Percentiles rank a stretch among this genome's conserved stretches.
These are phyloP conservation scores for Tremellales sp. DNA, from an alignment of 1,284 basidiomycete genomes.

Conservation along the genomic window DNA sequence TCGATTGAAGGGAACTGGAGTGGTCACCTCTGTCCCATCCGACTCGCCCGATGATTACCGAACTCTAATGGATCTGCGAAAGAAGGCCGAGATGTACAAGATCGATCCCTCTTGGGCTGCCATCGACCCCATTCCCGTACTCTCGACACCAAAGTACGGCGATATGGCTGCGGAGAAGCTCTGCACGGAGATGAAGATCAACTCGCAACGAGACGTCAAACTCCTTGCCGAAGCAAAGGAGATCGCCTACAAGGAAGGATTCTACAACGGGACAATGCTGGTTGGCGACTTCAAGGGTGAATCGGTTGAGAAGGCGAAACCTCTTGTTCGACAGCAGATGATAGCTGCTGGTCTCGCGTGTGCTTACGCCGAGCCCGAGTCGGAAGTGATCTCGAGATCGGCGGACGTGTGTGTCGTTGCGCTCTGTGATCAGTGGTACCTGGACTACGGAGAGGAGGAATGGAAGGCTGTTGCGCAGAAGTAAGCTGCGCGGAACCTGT, in stretches of 20 bases:
- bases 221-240: constrained; percentile 96
- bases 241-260: constrained; percentile 96
- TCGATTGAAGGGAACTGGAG: constrained; percentile 75
- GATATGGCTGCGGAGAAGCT: constrained; percentile 86
- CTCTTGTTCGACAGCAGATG: constrained; percentile 79
- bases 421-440: constrained; percentile 98
- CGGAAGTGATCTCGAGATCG: constrained; percentile 81
- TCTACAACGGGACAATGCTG: constrained; percentile 88
- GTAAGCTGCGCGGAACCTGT: constrained; percentile 52
- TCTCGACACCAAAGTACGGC: constrained; percentile 85
- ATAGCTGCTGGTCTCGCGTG: constrained; percentile 75
- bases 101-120: constrained; percentile 87
- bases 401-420: constrained; percentile 97
- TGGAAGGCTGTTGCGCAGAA: constrained; percentile 86
- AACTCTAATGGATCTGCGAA: constrained; percentile 85
- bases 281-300: constrained; percentile 84
- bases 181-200: constrained; percentile 87
- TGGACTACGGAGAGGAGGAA: constrained; percentile 88
- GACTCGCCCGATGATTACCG: constrained; percentile 98
- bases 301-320: constrained; percentile 85
- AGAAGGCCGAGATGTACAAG: constrained; percentile 96
- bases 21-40: constrained; percentile 96
- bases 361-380: constrained; percentile 94
- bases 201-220: constrained; percentile 90
- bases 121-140: constrained; percentile 80